Conservation (phyloP, 1,284 basidiomycete species). For the Xerocomus minutiporus region DNA sequence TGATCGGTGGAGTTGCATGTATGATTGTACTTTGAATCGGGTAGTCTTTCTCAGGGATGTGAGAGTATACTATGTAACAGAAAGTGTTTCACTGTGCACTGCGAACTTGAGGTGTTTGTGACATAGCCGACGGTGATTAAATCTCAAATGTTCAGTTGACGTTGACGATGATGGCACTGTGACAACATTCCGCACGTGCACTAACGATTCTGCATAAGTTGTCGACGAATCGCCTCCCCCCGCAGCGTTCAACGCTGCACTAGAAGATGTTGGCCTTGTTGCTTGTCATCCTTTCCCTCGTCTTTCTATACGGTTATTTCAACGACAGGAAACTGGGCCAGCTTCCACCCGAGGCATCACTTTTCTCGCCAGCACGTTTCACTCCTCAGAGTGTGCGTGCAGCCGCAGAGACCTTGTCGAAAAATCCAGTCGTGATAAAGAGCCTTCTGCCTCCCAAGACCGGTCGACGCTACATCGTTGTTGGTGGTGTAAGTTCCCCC, state of each 20-base stretch:
- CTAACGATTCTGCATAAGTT: background rate
- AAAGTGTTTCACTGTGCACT: background rate
- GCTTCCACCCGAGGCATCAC: constrained; percentile 40
- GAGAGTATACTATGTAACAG: background rate
- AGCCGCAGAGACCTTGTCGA: constrained; percentile 35
- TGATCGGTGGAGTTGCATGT: background rate
- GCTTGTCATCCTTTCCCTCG: background rate
- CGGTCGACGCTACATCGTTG: constrained; percentile 52
- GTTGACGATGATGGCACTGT: background rate
- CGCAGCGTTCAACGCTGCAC: background rate
- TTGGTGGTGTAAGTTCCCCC: constrained; percentile 45
- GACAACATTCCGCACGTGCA: background rate
- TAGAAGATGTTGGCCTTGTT: constrained; percentile 16
- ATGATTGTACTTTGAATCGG: background rate
- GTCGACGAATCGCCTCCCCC: background rate
- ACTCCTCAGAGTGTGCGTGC: constrained; percentile 38
- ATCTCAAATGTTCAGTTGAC: background rate
- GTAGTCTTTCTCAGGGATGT: background rate
- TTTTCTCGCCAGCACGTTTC: constrained; percentile 46
- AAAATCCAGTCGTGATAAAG: constrained; percentile 30
- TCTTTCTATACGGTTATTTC: constrained; percentile 41
- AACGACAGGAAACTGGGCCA: constrained; percentile 50
- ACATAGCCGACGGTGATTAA: background rate
- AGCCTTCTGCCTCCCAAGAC: constrained; percentile 46
- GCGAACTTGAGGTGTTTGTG: background rate